These are phyloP conservation scores for Phytophthora sansomeana DNA, from an alignment of 352 stramenopile genomes.

Conservation along the genomic window DNA sequence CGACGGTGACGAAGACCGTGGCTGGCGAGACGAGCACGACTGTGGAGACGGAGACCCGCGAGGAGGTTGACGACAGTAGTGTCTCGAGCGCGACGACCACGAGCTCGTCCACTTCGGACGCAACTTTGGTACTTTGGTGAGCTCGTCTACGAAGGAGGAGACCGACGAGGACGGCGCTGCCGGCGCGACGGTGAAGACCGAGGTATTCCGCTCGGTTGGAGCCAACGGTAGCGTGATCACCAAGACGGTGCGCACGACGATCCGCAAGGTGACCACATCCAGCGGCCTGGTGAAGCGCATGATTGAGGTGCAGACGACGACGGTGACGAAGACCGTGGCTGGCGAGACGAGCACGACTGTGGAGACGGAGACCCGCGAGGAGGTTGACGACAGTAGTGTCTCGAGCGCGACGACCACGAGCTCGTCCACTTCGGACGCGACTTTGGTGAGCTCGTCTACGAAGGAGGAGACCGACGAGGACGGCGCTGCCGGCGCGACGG, in stretches of 20 bases:
- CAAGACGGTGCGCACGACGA: conserved; percentile 18
- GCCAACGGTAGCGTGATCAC: conserved; percentile 11
- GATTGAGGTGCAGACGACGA: conserved; percentile 18
- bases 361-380: conserved; percentile 19
- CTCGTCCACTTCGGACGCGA: conserved; percentile 9
- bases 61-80: conserved; percentile 8
- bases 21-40: conserved; percentile 16
- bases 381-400: conserved; percentile 5
- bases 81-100: too few relatives aligned
- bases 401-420: too few relatives aligned
- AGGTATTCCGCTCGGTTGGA: conserved; percentile 9
- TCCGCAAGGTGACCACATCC: conserved; percentile 7
- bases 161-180: conserved; percentile 1
- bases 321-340: conserved; percentile 12
- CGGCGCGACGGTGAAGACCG: conserved; percentile 6
- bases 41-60: conserved; percentile 18
- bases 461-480: conserved; percentile 6
- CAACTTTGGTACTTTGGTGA: conserved; percentile 1
- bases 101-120: conserved; percentile 8
- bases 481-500: conserved; percentile 1
- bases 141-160: conserved; percentile 7
- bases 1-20: conserved; percentile 19
- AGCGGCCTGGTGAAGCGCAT: conserved; percentile 11
- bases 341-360: conserved; percentile 18
- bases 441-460: conserved; percentile 6